Evolutionary conservation across 176 grass and related monocot genomes (phyloP).

Genomic region (Miscanthus lutarioriparius): DNA sequence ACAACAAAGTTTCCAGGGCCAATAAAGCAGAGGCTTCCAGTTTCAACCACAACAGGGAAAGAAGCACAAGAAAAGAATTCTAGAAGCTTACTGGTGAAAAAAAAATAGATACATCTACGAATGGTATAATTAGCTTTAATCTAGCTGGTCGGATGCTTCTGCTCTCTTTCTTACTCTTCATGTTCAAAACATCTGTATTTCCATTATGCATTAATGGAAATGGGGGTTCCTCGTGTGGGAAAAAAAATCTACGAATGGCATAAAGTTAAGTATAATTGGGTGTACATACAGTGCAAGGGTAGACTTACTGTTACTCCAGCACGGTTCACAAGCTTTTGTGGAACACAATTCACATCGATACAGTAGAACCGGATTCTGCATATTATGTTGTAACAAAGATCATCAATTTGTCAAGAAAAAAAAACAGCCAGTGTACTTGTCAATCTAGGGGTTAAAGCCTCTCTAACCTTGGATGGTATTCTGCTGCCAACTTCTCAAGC

Average conservation of each 20-base stretch:
- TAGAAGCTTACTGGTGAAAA: not conserved
- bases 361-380: conserved; percentile 81
- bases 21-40: conserved; percentile 15
- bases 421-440: not conserved
- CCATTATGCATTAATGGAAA: too few species aligned
- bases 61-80: conserved; percentile 18
- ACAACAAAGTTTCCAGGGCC: conserved; percentile 31
- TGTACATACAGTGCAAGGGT: not conserved
- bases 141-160: too few species aligned
- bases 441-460: not conserved
- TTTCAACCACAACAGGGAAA: conserved; percentile 32
- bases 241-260: not conserved
- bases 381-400: conserved; percentile 10
- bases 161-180: too few species aligned
- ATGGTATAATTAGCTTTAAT: not conserved
- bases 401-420: conserved; percentile 28
- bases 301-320: conserved; percentile 89
- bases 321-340: conserved; percentile 77
- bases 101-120: not conserved
- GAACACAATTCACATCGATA: conserved; percentile 85
- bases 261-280: conserved; percentile 18
- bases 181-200: too few species aligned
- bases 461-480: conserved; percentile 82
- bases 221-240: too few species aligned
- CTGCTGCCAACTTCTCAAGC: conserved; percentile 86